These are phyloP conservation scores for Aspergillus nanangensis DNA, from an alignment of 495 filamentous ascomycete genomes.

Conservation along the genomic window DNA sequence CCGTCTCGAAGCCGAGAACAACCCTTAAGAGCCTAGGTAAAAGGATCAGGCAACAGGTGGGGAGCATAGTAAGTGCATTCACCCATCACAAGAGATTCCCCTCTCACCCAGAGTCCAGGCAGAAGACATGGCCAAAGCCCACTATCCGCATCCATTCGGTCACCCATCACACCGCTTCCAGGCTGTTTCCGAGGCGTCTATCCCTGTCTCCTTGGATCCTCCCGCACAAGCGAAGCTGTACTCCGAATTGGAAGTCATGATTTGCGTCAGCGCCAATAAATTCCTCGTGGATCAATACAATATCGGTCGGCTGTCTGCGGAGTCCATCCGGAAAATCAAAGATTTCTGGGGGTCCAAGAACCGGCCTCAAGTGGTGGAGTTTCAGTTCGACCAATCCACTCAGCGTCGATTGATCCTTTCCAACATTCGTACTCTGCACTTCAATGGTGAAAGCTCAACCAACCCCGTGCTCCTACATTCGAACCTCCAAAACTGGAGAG, in stretches of 20 bases:
- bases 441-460: slow-evolving; percentile 38
- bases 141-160: slow-evolving; percentile 9
- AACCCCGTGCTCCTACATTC: slow-evolving; percentile 38
- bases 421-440: slow-evolving; percentile 47
- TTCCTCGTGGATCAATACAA: slow-evolving; percentile 45
- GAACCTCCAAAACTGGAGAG: slow-evolving; percentile 50
- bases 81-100: background rate
- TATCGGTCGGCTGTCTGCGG: slow-evolving; percentile 39
- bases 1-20: slow-evolving; percentile 21
- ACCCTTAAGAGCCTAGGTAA: slow-evolving; percentile 35
- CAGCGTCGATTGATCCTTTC: slow-evolving; percentile 47
- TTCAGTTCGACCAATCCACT: slow-evolving; percentile 53
- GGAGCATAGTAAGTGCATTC: slow-evolving; percentile 35
- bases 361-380: slow-evolving; percentile 49
- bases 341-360: slow-evolving; percentile 47
- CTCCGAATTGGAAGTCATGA: slow-evolving; percentile 51
- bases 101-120: slow-evolving; percentile 14
- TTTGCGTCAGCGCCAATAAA: slow-evolving; percentile 45
- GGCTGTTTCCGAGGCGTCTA: slow-evolving; percentile 16
- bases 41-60: slow-evolving; percentile 45
- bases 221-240: slow-evolving; percentile 47
- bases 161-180: slow-evolving; percentile 9
- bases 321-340: slow-evolving; percentile 43
- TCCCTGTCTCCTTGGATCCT: slow-evolving; percentile 42
- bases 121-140: slow-evolving; percentile 15